Evolutionary conservation across 495 filamentous ascomycete genomes (phyloP).

Genomic region (Neurospora sublineolata): DNA sequence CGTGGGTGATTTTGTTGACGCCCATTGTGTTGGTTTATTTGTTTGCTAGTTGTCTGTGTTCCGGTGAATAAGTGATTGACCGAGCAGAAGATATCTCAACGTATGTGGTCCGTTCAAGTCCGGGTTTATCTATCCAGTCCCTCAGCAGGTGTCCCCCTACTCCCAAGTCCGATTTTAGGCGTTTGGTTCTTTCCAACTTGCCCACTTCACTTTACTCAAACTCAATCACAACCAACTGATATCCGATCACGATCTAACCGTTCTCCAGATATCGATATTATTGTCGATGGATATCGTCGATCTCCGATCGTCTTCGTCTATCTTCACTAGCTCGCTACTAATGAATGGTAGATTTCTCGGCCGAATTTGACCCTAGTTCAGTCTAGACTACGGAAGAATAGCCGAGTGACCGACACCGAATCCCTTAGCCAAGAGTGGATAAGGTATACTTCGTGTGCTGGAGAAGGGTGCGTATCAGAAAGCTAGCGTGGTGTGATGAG

Average conservation of each 20-base stretch:
- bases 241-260: not conserved
- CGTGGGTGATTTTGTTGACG: conserved; percentile 33
- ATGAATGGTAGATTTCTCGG: not conserved
- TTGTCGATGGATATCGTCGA: not conserved
- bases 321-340: not conserved
- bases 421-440: not conserved
- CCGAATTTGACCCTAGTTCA: not conserved
- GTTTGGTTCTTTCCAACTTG: not conserved
- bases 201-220: not conserved
- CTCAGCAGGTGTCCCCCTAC: not conserved
- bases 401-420: not conserved
- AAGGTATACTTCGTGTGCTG: not conserved
- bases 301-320: not conserved
- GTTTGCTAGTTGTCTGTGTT: not conserved
- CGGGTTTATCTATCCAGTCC: not conserved
- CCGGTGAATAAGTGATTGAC: not conserved
- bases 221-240: not conserved
- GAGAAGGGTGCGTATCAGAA: not conserved
- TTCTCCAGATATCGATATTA: not conserved
- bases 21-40: conserved; percentile 28
- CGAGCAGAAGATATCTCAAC: not conserved
- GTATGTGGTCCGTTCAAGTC: not conserved
- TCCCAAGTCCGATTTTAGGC: not conserved
- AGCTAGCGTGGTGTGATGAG: not conserved
- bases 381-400: not conserved